phyloP scores from a whole-genome alignment of 139 green algal genomes.

The Tetratostichococcus sp. region DNA sequence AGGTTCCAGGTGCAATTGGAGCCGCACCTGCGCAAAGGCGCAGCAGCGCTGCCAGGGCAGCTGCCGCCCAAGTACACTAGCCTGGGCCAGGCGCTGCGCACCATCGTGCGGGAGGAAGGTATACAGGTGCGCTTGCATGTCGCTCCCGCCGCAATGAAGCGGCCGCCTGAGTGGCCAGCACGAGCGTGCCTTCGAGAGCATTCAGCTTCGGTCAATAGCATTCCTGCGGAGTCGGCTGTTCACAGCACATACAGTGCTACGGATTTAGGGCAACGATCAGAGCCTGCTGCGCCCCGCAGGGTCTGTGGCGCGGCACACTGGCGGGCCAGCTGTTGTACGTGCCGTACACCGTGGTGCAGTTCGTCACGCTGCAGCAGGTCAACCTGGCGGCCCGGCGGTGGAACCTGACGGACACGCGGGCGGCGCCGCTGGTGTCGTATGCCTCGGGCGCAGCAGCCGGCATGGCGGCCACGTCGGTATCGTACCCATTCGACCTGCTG shows the following conservation, averaged over 20 bases:
- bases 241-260: too few species aligned
- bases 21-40: slow-evolving; percentile 14
- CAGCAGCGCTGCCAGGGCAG: background rate
- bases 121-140: slow-evolving; percentile 58
- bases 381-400: slow-evolving; percentile 25
- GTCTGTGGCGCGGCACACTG: slow-evolving; percentile 90
- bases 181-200: too few species aligned
- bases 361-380: slow-evolving; percentile 81
- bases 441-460: slow-evolving; percentile 81
- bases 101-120: slow-evolving; percentile 87
- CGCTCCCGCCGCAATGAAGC: too few species aligned
- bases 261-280: too few species aligned
- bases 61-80: slow-evolving; percentile 81
- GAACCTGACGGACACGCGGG: slow-evolving; percentile 3
- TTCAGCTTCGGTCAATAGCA: too few species aligned
- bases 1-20: slow-evolving; percentile 89
- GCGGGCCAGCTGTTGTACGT: slow-evolving; percentile 89
- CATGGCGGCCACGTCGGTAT: slow-evolving; percentile 80
- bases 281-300: too few species aligned
- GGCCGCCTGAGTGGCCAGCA: too few species aligned
- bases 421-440: slow-evolving; percentile 67
- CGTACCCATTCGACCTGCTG: slow-evolving; percentile 99
- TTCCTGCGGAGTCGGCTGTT: too few species aligned
- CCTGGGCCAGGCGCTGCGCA: slow-evolving; percentile 72
- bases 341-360: slow-evolving; percentile 97